These are phyloP conservation scores for Friedmanniomyces simplex DNA, from an alignment of 495 filamentous ascomycete genomes.

Conservation along the genomic window DNA sequence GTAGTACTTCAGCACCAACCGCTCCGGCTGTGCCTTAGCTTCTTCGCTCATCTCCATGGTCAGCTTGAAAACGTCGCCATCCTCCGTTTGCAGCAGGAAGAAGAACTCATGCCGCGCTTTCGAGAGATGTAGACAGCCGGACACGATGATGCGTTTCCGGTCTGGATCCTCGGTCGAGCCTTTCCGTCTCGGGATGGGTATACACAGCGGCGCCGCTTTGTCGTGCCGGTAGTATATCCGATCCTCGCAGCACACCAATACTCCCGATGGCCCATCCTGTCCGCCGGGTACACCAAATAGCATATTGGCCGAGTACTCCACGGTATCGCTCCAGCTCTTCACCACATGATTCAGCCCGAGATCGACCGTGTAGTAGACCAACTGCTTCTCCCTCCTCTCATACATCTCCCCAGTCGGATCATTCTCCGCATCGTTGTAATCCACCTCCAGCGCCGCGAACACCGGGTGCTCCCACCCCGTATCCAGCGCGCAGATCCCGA, in stretches of 20 bases:
- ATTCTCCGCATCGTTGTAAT: slow-evolving; percentile 84
- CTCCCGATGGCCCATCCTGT: slow-evolving; percentile 84
- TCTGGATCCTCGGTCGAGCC: slow-evolving; percentile 87
- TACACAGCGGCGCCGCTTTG: slow-evolving; percentile 78
- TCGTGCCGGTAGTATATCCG: slow-evolving; percentile 91
- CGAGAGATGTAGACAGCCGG: slow-evolving; percentile 74
- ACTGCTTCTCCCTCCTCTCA: slow-evolving; percentile 69
- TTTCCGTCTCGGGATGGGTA: slow-evolving; percentile 75
- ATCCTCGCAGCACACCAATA: slow-evolving; percentile 88
- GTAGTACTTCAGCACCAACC: slow-evolving; percentile 92
- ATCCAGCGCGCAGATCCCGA: slow-evolving; percentile 76
- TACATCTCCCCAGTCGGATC: slow-evolving; percentile 79
- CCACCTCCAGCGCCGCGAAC: slow-evolving; percentile 87
- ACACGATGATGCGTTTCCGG: slow-evolving; percentile 71
- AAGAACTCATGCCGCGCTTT: slow-evolving; percentile 97
- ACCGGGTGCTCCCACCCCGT: slow-evolving; percentile 95
- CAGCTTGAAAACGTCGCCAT: slow-evolving; percentile 95
- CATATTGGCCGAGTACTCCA: slow-evolving; percentile 80
- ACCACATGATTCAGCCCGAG: slow-evolving; percentile 95
- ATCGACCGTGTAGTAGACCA: slow-evolving; percentile 97
- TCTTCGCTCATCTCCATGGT: slow-evolving; percentile 86
- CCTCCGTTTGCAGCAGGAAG: slow-evolving; percentile 88
- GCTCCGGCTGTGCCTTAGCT: slow-evolving; percentile 67
- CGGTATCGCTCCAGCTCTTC: slow-evolving; percentile 85
- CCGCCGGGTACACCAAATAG: slow-evolving; percentile 95